Base-by-base conservation (phyloP, 2,329 filamentous ascomycete genomes). In the Tolypocladium guangdongense region DNA sequence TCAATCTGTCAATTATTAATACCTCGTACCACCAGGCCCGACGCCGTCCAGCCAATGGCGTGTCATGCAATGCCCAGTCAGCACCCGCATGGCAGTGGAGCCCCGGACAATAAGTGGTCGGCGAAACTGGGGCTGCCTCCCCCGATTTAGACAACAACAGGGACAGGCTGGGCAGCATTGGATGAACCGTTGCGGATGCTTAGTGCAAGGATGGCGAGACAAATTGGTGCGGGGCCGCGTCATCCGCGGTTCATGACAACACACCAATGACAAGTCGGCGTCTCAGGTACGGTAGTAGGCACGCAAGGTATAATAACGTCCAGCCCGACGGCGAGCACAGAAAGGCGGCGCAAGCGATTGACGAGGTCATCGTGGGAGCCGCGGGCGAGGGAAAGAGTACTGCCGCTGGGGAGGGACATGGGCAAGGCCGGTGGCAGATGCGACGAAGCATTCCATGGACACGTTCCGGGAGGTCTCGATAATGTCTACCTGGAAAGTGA, bases 381-480 rank as follows among this genome's bases (percentile, higher is more conserved):
- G 41, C n/a, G 14, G 41, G 41, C 24, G 24, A 45, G 41, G 41
- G 24, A 27, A 18, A 24, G 57, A 58, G 30, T 59, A 4, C 41
- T 60, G 32, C 52, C 54, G n/a, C 52, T 60, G 27, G 57, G 57
- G 0, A 49, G 54, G 41, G 58, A 60, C 22, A 56, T 60, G 57
- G 52, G 50, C 16, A 33, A 27, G 20, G 20, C 27, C 20, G 11
- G 57, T 56, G 4, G 20, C 30, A 1, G 51, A 52, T n/a, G 48
- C 49, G 3, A 35, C 33, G 7, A 47, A 52, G 30, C 55, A 57
- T 18, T 54, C 50, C 20, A 49, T 53, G 39, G 48, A 53, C 1
- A 46, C 48, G 12, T 59, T 55, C 50, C 48, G 47, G 8, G 51
- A 56, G 2, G 46, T 59, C 14, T 57, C 37, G 56, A 54, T 32